These are phyloP conservation scores for Oryza meridionalis DNA, from an alignment of 176 grass and related monocot species.

Conservation along the genomic window DNA sequence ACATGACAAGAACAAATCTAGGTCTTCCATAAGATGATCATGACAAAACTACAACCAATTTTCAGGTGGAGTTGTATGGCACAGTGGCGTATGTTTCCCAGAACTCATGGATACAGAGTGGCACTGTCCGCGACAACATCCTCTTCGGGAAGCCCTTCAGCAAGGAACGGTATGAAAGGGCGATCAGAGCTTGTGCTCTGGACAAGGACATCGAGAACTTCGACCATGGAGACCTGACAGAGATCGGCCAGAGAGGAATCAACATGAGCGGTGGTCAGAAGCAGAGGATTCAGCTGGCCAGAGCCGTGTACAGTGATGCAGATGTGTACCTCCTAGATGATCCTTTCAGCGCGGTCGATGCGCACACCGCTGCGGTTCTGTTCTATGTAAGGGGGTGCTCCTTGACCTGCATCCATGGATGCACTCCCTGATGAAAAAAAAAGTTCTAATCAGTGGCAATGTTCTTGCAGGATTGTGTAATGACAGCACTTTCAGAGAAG, in stretches of 20 bases:
- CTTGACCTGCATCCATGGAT: background rate
- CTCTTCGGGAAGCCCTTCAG: slow-evolving; percentile 79
- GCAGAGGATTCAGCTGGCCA: slow-evolving; percentile 94
- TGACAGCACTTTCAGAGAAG: slow-evolving; percentile 81
- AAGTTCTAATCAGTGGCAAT: slow-evolving; percentile 12
- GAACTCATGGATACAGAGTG: slow-evolving; percentile 93
- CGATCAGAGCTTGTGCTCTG: slow-evolving; percentile 74
- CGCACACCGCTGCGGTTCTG: slow-evolving; percentile 76
- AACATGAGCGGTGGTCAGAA: slow-evolving; percentile 99
- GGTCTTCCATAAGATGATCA: background rate
- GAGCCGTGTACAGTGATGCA: slow-evolving; percentile 86
- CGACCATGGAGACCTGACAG: slow-evolving; percentile 78
- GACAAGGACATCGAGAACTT: slow-evolving; percentile 89
- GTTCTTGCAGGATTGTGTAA: slow-evolving; percentile 86
- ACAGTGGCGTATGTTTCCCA: slow-evolving; percentile 87
- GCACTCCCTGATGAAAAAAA: background rate
- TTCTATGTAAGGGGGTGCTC: slow-evolving; percentile 70
- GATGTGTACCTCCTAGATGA: slow-evolving; percentile 90
- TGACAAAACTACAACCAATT: background rate
- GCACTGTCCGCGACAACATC: slow-evolving; percentile 85
- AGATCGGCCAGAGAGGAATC: slow-evolving; percentile 94
- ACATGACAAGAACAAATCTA: background rate
- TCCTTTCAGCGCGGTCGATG: slow-evolving; percentile 93
- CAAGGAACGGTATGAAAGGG: slow-evolving; percentile 64
- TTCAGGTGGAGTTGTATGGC: slow-evolving; percentile 76